phyloP scores from a whole-genome alignment of 208 protist genomes.

The Herpetomonas tarakana region DNA sequence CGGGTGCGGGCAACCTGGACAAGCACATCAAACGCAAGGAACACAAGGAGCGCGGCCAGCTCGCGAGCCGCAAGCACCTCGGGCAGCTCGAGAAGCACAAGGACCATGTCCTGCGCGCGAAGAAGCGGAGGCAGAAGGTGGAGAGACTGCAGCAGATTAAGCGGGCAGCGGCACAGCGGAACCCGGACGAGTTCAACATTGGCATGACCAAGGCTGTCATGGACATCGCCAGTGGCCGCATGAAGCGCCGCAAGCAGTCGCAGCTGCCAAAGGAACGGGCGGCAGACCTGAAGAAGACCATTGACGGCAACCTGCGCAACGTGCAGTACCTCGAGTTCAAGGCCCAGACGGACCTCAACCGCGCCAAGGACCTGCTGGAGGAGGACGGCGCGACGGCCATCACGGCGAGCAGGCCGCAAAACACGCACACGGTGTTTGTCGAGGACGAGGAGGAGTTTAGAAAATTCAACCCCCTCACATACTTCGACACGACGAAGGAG shows the following conservation, averaged over 20 bases:
- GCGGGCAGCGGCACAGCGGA: slow-evolving; percentile 83
- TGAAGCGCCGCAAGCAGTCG: slow-evolving; percentile 47
- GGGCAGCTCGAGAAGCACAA: slow-evolving; percentile 94
- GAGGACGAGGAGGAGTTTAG: slow-evolving; percentile 79
- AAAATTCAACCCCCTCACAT: slow-evolving; percentile 60
- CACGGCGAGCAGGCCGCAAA: slow-evolving; percentile 55
- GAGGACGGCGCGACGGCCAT: slow-evolving; percentile 69
- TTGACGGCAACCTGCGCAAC: slow-evolving; percentile 71
- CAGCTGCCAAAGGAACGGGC: slow-evolving; percentile 39
- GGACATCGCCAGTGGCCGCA: slow-evolving; percentile 79
- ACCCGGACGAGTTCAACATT: slow-evolving; percentile 94
- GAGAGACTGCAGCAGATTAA: slow-evolving; percentile 72
- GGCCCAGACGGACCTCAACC: slow-evolving; percentile 50
- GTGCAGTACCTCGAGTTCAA: slow-evolving; percentile 87
- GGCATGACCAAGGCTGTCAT: slow-evolving; percentile 91
- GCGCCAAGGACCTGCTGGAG: slow-evolving; percentile 69
- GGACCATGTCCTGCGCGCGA: slow-evolving; percentile 86
- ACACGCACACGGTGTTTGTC: slow-evolving; percentile 87
- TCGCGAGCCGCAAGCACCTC: slow-evolving; percentile 66
- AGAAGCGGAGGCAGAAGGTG: slow-evolving; percentile 75
- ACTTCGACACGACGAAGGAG: slow-evolving; percentile 82
- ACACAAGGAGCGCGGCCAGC: slow-evolving; percentile 91
- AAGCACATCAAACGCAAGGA: slow-evolving; percentile 89
- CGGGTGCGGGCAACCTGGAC: slow-evolving; percentile 71
- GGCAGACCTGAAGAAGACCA: slow-evolving; percentile 52